Evolutionary conservation across 2,329 filamentous ascomycete species (phyloP), one percentile per base, ranked within the genome.

Genomic region (Lachnellula subtilissima): DNA sequence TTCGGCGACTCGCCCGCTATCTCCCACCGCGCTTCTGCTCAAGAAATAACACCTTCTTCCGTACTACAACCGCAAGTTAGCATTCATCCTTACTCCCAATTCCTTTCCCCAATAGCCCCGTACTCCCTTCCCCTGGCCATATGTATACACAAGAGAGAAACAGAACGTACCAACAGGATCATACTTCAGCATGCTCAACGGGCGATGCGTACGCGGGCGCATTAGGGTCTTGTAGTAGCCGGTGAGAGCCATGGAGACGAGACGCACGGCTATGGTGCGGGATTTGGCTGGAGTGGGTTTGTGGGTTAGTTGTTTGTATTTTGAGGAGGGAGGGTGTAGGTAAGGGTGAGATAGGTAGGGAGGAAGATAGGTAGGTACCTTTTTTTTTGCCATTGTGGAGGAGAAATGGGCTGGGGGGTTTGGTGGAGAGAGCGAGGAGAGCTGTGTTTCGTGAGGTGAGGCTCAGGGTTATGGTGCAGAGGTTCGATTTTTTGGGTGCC

Each of bases 181-280:
- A 75, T 99, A 99, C 79, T 99, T 99, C 67, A 99, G 78, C 91
- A 99, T 94, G 77, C 91, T 95, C 75, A 99, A 83, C 55, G 95
- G 92, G 46, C 87, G 80, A 61, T 91, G 81, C 32, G 83, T 82
- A 65, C 94, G 87, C 12, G 91, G 92, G 57, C 95, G 86, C 65
- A 87, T 81, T 74, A 96, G 85, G 53, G 91, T 95, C 74, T 93
- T 92, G 81, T 93, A 99, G 82, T 91, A 99, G 69, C 94, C 94
- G 25, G 94, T 99, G 87, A 96, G 87, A 72, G 94, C 94, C 94
- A 99, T 99, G 62, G 91, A 96, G 73, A 99, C 80, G 65, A 99
- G 87, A 72, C 94, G 92, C 73, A 97, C 93, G 71, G 89, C 84
- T 72, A 99, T 87, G 64, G 93, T 87, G 73, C 95, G 91, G 70